phyloP scores from a whole-genome alignment of 2,329 filamentous ascomycete genomes.

The Pseudogymnoascus sp. region DNA sequence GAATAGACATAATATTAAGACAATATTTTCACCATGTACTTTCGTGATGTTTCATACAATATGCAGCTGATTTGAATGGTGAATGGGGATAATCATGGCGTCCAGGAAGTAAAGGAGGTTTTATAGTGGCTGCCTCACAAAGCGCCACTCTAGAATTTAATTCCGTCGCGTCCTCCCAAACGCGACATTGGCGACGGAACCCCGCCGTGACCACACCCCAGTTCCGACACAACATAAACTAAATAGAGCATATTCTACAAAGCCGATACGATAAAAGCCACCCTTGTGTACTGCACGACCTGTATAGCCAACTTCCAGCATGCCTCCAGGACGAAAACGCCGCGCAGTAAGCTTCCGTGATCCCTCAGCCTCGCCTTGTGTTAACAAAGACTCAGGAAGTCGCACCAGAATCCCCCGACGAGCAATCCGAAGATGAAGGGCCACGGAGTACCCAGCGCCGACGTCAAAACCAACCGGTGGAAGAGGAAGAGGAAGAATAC shows the following conservation, averaged over 20 bases:
- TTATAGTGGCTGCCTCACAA: neutral
- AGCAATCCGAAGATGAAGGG: constrained; percentile 20
- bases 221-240: neutral
- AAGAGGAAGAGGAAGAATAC: constrained; percentile 22
- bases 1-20: neutral
- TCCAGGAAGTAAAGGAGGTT: neutral
- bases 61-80: neutral
- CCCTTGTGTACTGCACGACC: neutral
- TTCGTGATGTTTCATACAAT: neutral
- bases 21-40: neutral
- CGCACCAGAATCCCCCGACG: constrained; percentile 18
- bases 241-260: neutral
- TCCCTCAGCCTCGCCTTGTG: neutral
- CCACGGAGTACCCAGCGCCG: constrained; percentile 19
- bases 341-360: constrained; percentile 16
- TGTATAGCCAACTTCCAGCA: constrained; percentile 6
- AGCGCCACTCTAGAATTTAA: neutral
- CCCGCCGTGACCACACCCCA: neutral
- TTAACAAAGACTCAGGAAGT: constrained; percentile 14
- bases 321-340: constrained; percentile 21
- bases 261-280: neutral
- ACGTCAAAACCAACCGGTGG: constrained; percentile 13
- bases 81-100: neutral
- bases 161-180: neutral
- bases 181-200: constrained; percentile 1